Evolutionary conservation across 768 basidiomycete genomes (phyloP).

Genomic region (Lentinula guzmanii): DNA sequence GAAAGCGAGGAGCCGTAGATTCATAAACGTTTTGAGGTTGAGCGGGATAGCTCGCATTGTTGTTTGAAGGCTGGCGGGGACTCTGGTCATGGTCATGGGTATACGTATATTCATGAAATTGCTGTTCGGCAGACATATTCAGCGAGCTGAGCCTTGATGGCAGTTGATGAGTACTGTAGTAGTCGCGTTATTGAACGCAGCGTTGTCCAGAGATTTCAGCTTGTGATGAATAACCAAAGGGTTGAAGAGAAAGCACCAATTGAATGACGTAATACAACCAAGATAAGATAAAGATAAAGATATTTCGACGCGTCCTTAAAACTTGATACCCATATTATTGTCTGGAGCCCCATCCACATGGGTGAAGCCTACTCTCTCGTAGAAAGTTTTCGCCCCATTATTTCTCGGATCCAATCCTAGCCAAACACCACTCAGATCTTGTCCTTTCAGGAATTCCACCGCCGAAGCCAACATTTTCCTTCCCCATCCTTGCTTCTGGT

Average conservation of each 20-base stretch:
- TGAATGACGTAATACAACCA: neutral
- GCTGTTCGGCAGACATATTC: neutral
- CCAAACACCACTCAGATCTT: constrained; percentile 50
- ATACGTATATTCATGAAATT: neutral
- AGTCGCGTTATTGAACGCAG: neutral
- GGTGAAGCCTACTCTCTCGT: constrained; percentile 56
- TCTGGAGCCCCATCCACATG: constrained; percentile 45
- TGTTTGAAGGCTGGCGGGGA: neutral
- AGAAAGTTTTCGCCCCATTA: constrained; percentile 53
- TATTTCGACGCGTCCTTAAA: constrained; percentile 25
- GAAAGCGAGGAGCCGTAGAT: neutral
- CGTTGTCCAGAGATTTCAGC: neutral
- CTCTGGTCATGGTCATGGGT: neutral
- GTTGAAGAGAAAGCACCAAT: no score
- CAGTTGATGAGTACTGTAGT: neutral
- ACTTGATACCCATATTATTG: constrained; percentile 48
- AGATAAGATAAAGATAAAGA: neutral
- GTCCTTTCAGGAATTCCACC: constrained; percentile 45
- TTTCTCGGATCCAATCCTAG: constrained; percentile 66
- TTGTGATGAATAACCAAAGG: no score
- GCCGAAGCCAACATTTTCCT: constrained; percentile 51
- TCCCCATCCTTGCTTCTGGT: constrained; percentile 72
- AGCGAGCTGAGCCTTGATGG: neutral
- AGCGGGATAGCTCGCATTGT: neutral
- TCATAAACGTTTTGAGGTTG: neutral